A percentile compares a stretch with the other conserved stretches of the same genome.
These are phyloP conservation scores for Arachnopeziza araneosa DNA, from an alignment of 2,329 filamentous ascomycete species.

Conservation along the genomic window DNA sequence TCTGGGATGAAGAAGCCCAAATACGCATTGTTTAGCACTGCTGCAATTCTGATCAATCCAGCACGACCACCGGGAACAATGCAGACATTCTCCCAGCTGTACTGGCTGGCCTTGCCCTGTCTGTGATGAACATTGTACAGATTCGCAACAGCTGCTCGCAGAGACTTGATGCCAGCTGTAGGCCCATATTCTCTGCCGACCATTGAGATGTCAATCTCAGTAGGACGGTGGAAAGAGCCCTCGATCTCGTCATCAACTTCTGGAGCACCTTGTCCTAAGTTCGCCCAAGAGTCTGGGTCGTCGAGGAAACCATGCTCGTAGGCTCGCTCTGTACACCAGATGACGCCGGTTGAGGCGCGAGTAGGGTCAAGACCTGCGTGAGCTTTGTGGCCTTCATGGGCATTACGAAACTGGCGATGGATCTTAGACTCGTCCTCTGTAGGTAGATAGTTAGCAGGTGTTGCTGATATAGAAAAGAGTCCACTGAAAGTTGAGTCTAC, in stretches of 20 bases:
- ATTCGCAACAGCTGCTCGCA: conserved; percentile 81
- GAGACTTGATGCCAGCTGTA: conserved; percentile 86
- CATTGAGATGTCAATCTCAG: conserved; percentile 70
- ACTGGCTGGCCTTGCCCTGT: conserved; percentile 79
- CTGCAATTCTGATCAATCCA: conserved; percentile 89
- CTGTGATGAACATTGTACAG: conserved; percentile 93
- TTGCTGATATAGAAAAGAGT: not conserved
- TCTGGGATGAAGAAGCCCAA: conserved; percentile 92
- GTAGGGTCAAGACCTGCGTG: conserved; percentile 88
- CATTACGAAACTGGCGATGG: conserved; percentile 82
- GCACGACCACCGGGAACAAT: conserved; percentile 92
- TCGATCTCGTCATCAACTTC: conserved; percentile 91
- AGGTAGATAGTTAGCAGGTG: conserved; percentile 1
- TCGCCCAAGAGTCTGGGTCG: conserved; percentile 79
- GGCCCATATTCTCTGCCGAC: conserved; percentile 85
- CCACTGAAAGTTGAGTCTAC: not conserved
- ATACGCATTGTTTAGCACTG: conserved; percentile 87
- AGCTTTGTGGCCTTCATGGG: conserved; percentile 84
- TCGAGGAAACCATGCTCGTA: conserved; percentile 85
- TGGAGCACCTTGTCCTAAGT: conserved; percentile 88
- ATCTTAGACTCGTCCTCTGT: conserved; percentile 76
- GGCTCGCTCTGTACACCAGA: conserved; percentile 87
- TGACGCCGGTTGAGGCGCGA: conserved; percentile 84
- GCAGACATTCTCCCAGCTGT: conserved; percentile 96
- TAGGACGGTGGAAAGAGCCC: conserved; percentile 80